phyloP scores from a whole-genome alignment of 1,284 basidiomycete species.

The Naganishia albida region DNA sequence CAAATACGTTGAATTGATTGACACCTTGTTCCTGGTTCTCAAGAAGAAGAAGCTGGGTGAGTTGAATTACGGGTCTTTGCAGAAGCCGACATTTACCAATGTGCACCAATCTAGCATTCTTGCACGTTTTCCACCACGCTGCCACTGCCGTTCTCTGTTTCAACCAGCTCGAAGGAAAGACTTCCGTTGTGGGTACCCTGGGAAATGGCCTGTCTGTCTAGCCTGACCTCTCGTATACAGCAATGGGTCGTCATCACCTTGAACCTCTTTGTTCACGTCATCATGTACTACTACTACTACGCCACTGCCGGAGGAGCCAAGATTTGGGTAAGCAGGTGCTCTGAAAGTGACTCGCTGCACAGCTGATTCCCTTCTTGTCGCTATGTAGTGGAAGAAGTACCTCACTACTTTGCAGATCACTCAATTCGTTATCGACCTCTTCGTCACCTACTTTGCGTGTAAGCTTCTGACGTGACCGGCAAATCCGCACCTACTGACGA shows the following conservation, averaged over 20 bases:
- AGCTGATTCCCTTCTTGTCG: neutral
- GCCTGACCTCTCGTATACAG: slow-evolving; percentile 54
- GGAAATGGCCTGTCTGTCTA: neutral
- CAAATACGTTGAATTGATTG: slow-evolving; percentile 90
- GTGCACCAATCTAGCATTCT: slow-evolving; percentile 66
- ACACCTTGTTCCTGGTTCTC: slow-evolving; percentile 94
- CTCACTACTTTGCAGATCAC: slow-evolving; percentile 93
- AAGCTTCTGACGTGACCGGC: slow-evolving; percentile 52
- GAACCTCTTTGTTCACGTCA: slow-evolving; percentile 92
- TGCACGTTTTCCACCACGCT: slow-evolving; percentile 98
- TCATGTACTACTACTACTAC: slow-evolving; percentile 99
- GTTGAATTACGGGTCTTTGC: slow-evolving; percentile 40
- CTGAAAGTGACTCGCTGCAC: neutral
- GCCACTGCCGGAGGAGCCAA: slow-evolving; percentile 91
- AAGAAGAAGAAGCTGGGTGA: slow-evolving; percentile 95
- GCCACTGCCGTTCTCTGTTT: slow-evolving; percentile 96
- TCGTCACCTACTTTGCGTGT: slow-evolving; percentile 91
- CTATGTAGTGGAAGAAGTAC: slow-evolving; percentile 87
- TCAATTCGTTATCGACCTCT: slow-evolving; percentile 89
- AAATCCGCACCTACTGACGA: neutral
- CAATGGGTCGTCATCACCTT: slow-evolving; percentile 95
- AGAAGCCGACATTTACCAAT: neutral
- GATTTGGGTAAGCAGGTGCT: slow-evolving; percentile 73
- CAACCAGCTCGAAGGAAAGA: slow-evolving; percentile 87
- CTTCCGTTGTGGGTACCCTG: slow-evolving; percentile 68